Percentiles rank a stretch among this genome's conserved stretches.
phyloP scores from a whole-genome alignment of 331 rosid species.

The Pyrus hybrid region DNA sequence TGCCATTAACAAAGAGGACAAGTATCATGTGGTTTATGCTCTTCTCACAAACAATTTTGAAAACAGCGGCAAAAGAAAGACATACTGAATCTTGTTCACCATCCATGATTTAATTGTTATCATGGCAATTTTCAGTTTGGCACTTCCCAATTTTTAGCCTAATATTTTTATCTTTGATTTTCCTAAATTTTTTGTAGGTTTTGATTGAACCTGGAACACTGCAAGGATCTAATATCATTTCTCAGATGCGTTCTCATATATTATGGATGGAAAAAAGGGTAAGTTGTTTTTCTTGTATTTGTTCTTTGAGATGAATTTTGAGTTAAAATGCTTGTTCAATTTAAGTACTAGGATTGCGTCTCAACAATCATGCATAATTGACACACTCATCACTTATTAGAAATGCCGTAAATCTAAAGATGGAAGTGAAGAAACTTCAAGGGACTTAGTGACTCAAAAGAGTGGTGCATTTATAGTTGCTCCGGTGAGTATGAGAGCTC shows the following conservation, averaged over 20 bases:
- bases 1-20: not conserved
- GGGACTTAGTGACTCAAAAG: constrained; percentile 52
- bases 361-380: constrained; percentile 1
- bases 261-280: constrained; percentile 93
- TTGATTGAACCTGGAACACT: constrained; percentile 95
- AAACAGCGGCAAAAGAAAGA: not conserved
- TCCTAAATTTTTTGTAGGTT: constrained; percentile 46
- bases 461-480: constrained; percentile 77
- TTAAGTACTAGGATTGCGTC: not conserved
- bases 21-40: not conserved
- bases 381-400: constrained; percentile 25
- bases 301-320: not conserved
- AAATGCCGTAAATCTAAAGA: constrained; percentile 51
- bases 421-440: constrained; percentile 33
- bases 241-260: constrained; percentile 92
- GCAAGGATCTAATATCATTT: constrained; percentile 76
- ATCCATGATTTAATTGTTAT: not conserved
- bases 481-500: constrained; percentile 55
- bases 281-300: constrained; percentile 4
- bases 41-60: not conserved
- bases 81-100: not conserved
- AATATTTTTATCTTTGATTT: not conserved
- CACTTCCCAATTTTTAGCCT: not conserved
- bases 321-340: not conserved
- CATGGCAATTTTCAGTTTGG: not conserved